Conservation (phyloP, 805 yeast genomes). For the Blastobotrys parvus region DNA sequence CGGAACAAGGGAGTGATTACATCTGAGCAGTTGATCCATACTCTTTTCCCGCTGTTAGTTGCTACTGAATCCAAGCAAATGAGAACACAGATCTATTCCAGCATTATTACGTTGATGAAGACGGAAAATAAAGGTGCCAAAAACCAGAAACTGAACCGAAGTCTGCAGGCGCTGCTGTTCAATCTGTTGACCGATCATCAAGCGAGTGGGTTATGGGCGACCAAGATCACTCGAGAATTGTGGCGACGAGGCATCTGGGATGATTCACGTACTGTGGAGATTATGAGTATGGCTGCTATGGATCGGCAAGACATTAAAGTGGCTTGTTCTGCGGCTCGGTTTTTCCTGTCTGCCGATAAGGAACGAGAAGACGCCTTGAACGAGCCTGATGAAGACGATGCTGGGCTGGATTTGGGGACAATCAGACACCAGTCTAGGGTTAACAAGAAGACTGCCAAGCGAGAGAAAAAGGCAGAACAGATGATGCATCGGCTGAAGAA, state of each 20-base stretch:
- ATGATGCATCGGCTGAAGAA: constrained; percentile 60
- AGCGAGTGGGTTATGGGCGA: constrained; percentile 90
- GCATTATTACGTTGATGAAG: constrained; percentile 70
- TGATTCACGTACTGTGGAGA: constrained; percentile 92
- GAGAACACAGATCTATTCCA: constrained; percentile 72
- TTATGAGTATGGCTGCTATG: constrained; percentile 91
- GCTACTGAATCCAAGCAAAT: constrained; percentile 71
- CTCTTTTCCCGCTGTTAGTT: constrained; percentile 73
- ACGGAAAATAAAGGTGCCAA: constrained; percentile 81
- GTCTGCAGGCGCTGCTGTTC: constrained; percentile 88
- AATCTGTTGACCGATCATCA: constrained; percentile 75
- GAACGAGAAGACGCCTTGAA: constrained; percentile 81
- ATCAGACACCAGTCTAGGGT: constrained; percentile 74
- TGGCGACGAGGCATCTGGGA: constrained; percentile 99
- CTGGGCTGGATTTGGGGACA: constrained; percentile 50
- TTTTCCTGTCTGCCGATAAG: constrained; percentile 91
- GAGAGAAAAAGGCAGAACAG: constrained; percentile 68
- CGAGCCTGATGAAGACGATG: constrained; percentile 49
- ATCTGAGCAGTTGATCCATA: constrained; percentile 74
- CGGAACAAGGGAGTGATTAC: constrained; percentile 74
- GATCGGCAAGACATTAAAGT: constrained; percentile 76
- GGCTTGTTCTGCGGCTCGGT: constrained; percentile 79
- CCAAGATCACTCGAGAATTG: constrained; percentile 85
- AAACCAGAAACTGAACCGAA: constrained; percentile 79
- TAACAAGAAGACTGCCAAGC: constrained; percentile 72